Percentiles rank a stretch among this genome's conserved stretches.
Evolutionary conservation across 1,284 basidiomycete species (phyloP).

Genomic region (Fomitopsis pinicola): DNA sequence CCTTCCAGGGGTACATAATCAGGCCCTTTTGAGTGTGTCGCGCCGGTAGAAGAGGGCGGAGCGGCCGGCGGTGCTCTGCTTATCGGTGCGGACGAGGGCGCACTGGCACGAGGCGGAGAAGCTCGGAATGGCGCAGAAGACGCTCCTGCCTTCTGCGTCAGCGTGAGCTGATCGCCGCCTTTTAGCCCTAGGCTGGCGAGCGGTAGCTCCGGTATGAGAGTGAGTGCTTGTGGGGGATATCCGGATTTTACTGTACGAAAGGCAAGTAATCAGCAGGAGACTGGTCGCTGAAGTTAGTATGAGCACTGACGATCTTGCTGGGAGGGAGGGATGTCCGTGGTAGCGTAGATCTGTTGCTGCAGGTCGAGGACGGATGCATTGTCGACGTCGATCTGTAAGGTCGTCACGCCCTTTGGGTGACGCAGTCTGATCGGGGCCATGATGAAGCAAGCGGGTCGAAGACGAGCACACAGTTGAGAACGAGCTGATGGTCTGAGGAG

Average conservation of each 20-base stretch:
- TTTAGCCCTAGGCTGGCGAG: slow-evolving; percentile 74
- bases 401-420: slow-evolving; percentile 79
- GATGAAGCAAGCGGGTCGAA: too few relatives aligned
- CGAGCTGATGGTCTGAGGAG: neutral
- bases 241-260: slow-evolving; percentile 69
- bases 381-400: slow-evolving; percentile 66
- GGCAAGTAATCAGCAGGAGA: neutral
- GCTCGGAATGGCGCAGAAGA: slow-evolving; percentile 13
- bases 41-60: neutral
- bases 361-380: slow-evolving; percentile 66
- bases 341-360: slow-evolving; percentile 62
- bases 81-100: slow-evolving; percentile 1
- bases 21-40: slow-evolving; percentile 13
- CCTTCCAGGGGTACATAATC: slow-evolving; percentile 25
- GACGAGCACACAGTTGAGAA: neutral
- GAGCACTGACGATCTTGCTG: slow-evolving; percentile 66
- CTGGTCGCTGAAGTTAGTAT: neutral
- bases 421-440: slow-evolving; percentile 73
- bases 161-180: slow-evolving; percentile 80
- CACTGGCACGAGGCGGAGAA: neutral
- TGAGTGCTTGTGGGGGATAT: slow-evolving; percentile 76
- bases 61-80: neutral
- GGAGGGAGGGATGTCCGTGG: slow-evolving; percentile 69
- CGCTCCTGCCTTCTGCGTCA: slow-evolving; percentile 44
- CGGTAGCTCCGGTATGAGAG: slow-evolving; percentile 66